A percentile compares a stretch with the other conserved stretches of the same genome.
Evolutionary conservation across 208 protist species (phyloP).

Genomic region (Trypanosoma lewisi): DNA sequence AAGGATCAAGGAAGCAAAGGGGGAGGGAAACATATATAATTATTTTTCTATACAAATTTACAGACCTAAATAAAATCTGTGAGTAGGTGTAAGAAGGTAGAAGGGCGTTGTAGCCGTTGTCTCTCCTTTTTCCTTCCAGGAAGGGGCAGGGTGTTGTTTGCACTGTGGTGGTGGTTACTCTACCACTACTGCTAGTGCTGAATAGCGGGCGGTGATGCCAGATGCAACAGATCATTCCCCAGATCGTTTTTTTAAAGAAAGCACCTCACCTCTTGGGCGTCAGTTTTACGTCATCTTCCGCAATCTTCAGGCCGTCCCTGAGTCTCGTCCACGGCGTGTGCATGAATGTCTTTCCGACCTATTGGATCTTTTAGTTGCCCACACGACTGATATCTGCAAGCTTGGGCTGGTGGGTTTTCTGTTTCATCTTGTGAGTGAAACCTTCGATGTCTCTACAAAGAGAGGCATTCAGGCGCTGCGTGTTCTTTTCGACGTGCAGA

Average conservation of each 20-base stretch:
- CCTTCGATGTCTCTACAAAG: constrained; percentile 55
- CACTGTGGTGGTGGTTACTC: no score
- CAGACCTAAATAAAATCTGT: no score
- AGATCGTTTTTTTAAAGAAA: constrained; percentile 36
- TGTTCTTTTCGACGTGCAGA: constrained; percentile 77
- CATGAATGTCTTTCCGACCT: constrained; percentile 76
- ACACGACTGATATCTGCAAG: constrained; percentile 54
- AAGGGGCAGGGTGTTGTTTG: no score
- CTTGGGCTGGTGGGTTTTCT: constrained; percentile 57
- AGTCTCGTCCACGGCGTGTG: constrained; percentile 45
- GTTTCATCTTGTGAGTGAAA: constrained; percentile 57
- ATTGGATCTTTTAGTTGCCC: constrained; percentile 67
- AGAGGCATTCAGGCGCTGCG: constrained; percentile 71
- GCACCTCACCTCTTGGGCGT: constrained; percentile 53
- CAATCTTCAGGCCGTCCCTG: constrained; percentile 63
- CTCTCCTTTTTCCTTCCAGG: constrained; percentile 19
- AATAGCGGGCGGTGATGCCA: constrained; percentile 5
- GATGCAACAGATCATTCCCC: constrained; percentile 8
- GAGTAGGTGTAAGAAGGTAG: background rate
- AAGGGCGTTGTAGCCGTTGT: background rate
- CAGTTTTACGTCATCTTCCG: constrained; percentile 74
- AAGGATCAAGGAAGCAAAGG: background rate
- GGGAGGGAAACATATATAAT: no score
- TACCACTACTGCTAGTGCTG: constrained; percentile 6
- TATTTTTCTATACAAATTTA: no score